Percentiles rank a stretch among this genome's conserved stretches.
phyloP scores from a whole-genome alignment of 768 basidiomycete genomes.

The Lactifluus pinguis region DNA sequence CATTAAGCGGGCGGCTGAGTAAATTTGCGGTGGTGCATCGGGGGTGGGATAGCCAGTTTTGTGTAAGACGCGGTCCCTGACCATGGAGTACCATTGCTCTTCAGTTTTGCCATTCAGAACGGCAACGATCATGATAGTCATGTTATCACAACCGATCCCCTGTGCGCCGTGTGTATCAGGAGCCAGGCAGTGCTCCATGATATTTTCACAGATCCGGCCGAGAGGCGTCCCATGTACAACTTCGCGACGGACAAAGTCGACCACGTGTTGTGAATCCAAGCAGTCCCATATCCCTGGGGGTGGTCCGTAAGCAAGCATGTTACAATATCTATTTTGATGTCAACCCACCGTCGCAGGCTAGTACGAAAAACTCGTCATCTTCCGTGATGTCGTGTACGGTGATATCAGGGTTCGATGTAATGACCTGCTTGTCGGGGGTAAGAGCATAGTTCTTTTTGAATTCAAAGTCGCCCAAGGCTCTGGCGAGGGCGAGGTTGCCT shows the following conservation, averaged over 20 bases:
- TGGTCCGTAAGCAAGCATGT: slow-evolving; percentile 6
- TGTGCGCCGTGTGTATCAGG: slow-evolving; percentile 85
- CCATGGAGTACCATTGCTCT: slow-evolving; percentile 89
- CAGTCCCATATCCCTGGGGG: slow-evolving; percentile 97
- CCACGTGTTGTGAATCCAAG: slow-evolving; percentile 81
- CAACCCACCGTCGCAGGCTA: slow-evolving; percentile 88
- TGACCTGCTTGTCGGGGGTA: slow-evolving; percentile 82
- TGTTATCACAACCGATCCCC: slow-evolving; percentile 98
- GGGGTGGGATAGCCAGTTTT: slow-evolving; percentile 76
- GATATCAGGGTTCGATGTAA: slow-evolving; percentile 91
- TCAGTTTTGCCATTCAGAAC: slow-evolving; percentile 79
- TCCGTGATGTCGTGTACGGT: slow-evolving; percentile 68
- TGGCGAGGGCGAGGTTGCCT: slow-evolving; percentile 94
- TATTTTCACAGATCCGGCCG: slow-evolving; percentile 75
- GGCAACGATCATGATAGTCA: slow-evolving; percentile 91
- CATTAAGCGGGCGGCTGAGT: slow-evolving; percentile 52
- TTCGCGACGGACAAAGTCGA: slow-evolving; percentile 79
- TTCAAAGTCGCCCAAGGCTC: slow-evolving; percentile 95
- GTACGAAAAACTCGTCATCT: slow-evolving; percentile 93
- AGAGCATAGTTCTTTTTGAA: slow-evolving; percentile 91
- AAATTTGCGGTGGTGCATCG: slow-evolving; percentile 63
- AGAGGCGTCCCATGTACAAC: slow-evolving; percentile 74
- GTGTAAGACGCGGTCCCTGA: slow-evolving; percentile 70
- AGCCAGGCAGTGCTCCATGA: slow-evolving; percentile 90
- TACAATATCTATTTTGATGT: background rate